phyloP scores from a whole-genome alignment of 169 alveolate species.

The Plasmodium billcollinsi region DNA sequence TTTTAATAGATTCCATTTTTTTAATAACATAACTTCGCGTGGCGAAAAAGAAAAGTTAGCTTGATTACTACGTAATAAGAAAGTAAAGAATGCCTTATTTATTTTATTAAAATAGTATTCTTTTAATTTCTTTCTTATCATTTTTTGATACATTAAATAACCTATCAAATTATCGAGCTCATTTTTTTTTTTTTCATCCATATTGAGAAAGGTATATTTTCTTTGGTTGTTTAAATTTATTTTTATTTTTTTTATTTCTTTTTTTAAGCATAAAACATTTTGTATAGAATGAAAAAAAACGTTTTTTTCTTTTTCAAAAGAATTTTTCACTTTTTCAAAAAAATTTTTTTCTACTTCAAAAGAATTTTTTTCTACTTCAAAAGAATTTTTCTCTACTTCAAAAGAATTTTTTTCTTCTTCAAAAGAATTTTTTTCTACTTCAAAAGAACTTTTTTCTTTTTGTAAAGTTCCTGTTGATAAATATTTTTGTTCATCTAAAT shows the following conservation, averaged over 20 bases:
- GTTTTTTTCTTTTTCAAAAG: constrained; percentile 25
- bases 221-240: constrained; percentile 26
- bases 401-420: too few relatives aligned
- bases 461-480: too few relatives aligned
- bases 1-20: constrained; percentile 38
- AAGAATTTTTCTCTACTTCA: background rate
- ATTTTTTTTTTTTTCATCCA: constrained; percentile 37
- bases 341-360: too few relatives aligned
- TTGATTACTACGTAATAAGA: constrained; percentile 41
- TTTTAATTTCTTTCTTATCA: constrained; percentile 39
- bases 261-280: constrained; percentile 38
- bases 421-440: too few relatives aligned
- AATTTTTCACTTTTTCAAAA: background rate
- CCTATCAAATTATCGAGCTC: constrained; percentile 36
- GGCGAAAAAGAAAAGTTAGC: constrained; percentile 40
- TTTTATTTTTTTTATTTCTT: constrained; percentile 45
- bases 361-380: background rate
- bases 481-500: too few relatives aligned
- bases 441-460: too few relatives aligned
- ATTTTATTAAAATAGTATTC: constrained; percentile 47
- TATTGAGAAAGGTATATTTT: constrained; percentile 6
- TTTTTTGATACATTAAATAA: constrained; percentile 44
- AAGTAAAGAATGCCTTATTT: constrained; percentile 52
- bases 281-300: constrained; percentile 47
- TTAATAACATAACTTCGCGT: constrained; percentile 30